Base-by-base conservation (phyloP, 306 rosid species). In the Glycyrrhiza uralensis region DNA sequence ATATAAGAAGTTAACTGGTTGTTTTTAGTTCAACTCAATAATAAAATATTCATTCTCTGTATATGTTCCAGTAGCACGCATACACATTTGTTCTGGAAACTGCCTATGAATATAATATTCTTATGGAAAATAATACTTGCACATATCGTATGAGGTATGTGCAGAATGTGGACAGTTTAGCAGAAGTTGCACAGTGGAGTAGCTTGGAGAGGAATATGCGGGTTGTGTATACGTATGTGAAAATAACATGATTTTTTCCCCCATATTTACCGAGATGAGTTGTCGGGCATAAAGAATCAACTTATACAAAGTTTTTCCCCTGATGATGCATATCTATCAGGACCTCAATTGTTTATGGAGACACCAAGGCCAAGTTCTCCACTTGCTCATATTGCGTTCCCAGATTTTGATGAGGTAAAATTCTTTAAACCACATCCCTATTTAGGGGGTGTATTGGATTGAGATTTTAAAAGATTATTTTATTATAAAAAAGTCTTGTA, bases 281-380 rank as follows among this genome's bases (percentile, higher is more conserved):
- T 94, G 78, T 88, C 77, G 36, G 81, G 85, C 86, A 86, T 94
- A 57, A 88, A 76, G 85, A 71, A 81, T 79, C 86, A 91, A 81
- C 89, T 94, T 83, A 83, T 73, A 71, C 86, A 79, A 56, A 89
- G 90, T 36, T 94, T 94, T 85, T 84, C 92, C 56, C 96, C 96
- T 15, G 99, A 94, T 78, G 96, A 94, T 68, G 87, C 95, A 58
- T 94, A 86, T 80, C 92, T 95, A 61, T 72, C 56, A 7, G 99
- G 99, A 71, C 96, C 95, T 80, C 90, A 90, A 26, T 79, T 89
- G 68, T 94, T 94, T 84, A 89, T 91, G 96, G 99, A 94, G 75
- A 94, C 97, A 22, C 95, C 99, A 52, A 79, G 87, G 35, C 97
- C 87, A 36, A 76, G 88, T 82, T 89, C 95, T 69, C 95, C 97